Evolutionary conservation across 2,329 filamentous ascomycete species (phyloP), one percentile per base, ranked within the genome.

Genomic region (Paraphoma sp.): DNA sequence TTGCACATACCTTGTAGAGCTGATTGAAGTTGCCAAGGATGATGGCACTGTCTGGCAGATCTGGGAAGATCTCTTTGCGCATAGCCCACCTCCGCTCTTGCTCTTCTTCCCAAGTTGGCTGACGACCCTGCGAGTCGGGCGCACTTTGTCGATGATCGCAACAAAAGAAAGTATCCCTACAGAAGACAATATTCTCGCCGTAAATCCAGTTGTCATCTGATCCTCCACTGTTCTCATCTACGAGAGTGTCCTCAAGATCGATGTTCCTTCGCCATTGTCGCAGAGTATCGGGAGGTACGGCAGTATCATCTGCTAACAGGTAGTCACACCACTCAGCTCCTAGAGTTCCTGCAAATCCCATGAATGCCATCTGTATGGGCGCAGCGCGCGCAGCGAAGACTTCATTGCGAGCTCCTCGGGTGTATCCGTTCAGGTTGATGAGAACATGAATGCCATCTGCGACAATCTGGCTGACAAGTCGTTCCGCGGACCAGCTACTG

Each of bases 261-360:
- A 91, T 79, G 65, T 95, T 97, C 42, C 86, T 84, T 54, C 92
- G 86, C 79, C 87, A 90, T 1, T 92, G 92, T 11, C 93, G 87
- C 29, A 98, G 81, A 0, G 94, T 97, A 28, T 88, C 86, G 0
- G 84, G 84, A 0, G 95, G 95, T 51, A 99, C 89, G 0, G 95
- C 93, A 1, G 90, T 94, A 48, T 90, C 83, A 70, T 99, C 95
- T 3, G 95, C 93, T 28, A 98, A 85, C 14, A 99, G 88, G 71
- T 99, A 99, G 74, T 99, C 95, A 67, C 95, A 99, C 95, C 95
- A 99, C 73, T 99, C 95, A 2, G 95, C 95, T 6, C 95, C 95
- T 1, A 99, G 81, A 0, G 94, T 97, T 9, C 95, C 95, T 0
- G 95, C 95, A 73, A 99, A 99, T 0, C 95, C 95, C 95, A 99